Conservation (phyloP, 129 eudicot genomes). For the Oenanthe sinensis region DNA sequence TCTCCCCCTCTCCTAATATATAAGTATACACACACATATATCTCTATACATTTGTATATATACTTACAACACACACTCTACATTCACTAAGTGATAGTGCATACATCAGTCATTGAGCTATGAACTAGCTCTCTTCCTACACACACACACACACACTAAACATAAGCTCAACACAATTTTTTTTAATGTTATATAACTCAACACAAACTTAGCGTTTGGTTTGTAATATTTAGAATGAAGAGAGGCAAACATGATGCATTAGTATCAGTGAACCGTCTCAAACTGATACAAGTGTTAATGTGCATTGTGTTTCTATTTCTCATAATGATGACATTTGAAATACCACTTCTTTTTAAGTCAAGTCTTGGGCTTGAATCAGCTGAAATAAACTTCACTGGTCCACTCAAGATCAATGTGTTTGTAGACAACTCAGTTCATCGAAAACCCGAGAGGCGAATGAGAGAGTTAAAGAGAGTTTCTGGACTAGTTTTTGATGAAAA, state of each 20-base stretch:
- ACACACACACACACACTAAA: not conserved
- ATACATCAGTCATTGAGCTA: not conserved
- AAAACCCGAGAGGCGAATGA: conserved; percentile 15
- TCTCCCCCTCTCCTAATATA: not conserved
- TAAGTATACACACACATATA: not conserved
- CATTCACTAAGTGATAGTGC: not conserved
- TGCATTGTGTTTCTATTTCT: conserved; percentile 33
- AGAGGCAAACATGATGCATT: conserved; percentile 22
- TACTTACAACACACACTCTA: not conserved
- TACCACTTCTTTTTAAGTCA: conserved; percentile 21
- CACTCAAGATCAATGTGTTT: conserved; percentile 10
- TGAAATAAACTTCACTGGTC: not conserved
- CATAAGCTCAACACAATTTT: not conserved
- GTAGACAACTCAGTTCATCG: not conserved
- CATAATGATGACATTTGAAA: conserved; percentile 30
- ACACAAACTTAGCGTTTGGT: not conserved
- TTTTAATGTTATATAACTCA: too few relatives aligned
- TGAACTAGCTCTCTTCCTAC: not conserved
- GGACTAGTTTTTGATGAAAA: conserved; percentile 32
- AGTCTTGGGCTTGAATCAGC: conserved; percentile 1
- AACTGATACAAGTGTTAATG: conserved; percentile 30
- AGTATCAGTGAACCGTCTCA: conserved; percentile 41
- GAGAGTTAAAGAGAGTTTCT: conserved; percentile 25
- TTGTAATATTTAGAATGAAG: conserved; percentile 10
- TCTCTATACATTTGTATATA: not conserved